phyloP scores from a whole-genome alignment of 805 yeast genomes.

The Nakazawaea molendinolei region DNA sequence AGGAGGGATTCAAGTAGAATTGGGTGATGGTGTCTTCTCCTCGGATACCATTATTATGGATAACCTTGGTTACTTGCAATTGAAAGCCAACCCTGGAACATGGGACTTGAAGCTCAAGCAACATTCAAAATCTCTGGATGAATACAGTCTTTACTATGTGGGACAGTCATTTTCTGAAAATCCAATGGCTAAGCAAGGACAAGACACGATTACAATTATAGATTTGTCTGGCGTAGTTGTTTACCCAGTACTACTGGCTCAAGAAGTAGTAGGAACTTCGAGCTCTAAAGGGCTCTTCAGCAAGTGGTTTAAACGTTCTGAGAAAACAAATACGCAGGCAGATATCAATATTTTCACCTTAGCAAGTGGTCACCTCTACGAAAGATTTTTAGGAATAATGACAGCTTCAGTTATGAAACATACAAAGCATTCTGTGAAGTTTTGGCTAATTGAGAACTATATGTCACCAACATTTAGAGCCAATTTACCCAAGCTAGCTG shows the following conservation, averaged over 20 bases:
- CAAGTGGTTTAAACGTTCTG: no score
- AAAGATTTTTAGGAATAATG: conserved; percentile 72
- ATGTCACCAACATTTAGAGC: conserved; percentile 63
- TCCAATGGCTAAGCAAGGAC: no score
- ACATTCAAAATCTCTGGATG: conserved; percentile 32
- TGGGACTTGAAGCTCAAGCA: conserved; percentile 48
- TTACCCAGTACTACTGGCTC: conserved; percentile 43
- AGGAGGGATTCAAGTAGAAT: conserved; percentile 43
- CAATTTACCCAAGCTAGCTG: conserved; percentile 54
- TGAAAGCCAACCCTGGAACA: conserved; percentile 65
- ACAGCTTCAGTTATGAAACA: conserved; percentile 66
- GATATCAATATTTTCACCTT: conserved; percentile 75
- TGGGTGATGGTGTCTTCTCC: conserved; percentile 20
- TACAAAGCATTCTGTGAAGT: conserved; percentile 59
- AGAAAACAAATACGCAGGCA: conserved; percentile 35
- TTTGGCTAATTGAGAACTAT: conserved; percentile 83
- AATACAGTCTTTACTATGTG: conserved; percentile 33
- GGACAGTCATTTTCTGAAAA: conserved; percentile 19
- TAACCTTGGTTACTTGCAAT: conserved; percentile 77
- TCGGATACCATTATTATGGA: conserved; percentile 70
- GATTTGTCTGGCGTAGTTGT: conserved; percentile 40
- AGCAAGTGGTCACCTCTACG: conserved; percentile 78
- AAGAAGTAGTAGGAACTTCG: no score
- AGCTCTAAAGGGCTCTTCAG: no score
- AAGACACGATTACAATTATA: conserved; percentile 18